Evolutionary conservation across 2,329 filamentous ascomycete species (phyloP).

Genomic region (Claviceps arundinis): DNA sequence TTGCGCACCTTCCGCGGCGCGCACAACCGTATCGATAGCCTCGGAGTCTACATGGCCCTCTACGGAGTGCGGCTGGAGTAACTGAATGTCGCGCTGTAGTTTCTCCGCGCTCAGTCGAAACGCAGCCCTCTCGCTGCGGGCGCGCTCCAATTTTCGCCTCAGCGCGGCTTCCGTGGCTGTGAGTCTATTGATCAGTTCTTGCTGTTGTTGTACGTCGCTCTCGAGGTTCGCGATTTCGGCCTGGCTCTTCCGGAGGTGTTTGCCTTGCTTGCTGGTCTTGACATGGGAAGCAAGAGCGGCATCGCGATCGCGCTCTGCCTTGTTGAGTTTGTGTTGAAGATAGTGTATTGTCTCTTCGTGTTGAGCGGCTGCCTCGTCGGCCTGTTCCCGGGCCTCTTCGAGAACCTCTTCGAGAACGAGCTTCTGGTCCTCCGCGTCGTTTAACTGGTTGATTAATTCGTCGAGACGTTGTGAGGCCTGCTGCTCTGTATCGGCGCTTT

Average conservation of each 20-base stretch:
- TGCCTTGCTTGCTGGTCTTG: conserved; percentile 38
- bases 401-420: conserved; percentile 45
- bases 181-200: conserved; percentile 47
- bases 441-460: conserved; percentile 40
- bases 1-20: conserved; percentile 47
- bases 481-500: conserved; percentile 37
- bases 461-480: conserved; percentile 26
- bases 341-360: conserved; percentile 30
- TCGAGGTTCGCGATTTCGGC: conserved; percentile 56
- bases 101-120: conserved; percentile 42
- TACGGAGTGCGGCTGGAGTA: conserved; percentile 27
- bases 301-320: conserved; percentile 34
- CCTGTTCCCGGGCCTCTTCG: conserved; percentile 37
- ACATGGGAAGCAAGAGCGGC: conserved; percentile 18
- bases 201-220: conserved; percentile 56
- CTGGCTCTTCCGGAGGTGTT: conserved; percentile 49
- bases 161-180: conserved; percentile 45
- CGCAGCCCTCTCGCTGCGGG: conserved; percentile 49
- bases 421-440: conserved; percentile 46
- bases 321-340: conserved; percentile 36
- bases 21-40: conserved; percentile 45
- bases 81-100: conserved; percentile 36
- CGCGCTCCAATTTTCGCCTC: conserved; percentile 54
- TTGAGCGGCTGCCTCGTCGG: conserved; percentile 31
- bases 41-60: conserved; percentile 18